phyloP scores from a whole-genome alignment of 257 asterid genomes.

The Nicotiana undulata region DNA sequence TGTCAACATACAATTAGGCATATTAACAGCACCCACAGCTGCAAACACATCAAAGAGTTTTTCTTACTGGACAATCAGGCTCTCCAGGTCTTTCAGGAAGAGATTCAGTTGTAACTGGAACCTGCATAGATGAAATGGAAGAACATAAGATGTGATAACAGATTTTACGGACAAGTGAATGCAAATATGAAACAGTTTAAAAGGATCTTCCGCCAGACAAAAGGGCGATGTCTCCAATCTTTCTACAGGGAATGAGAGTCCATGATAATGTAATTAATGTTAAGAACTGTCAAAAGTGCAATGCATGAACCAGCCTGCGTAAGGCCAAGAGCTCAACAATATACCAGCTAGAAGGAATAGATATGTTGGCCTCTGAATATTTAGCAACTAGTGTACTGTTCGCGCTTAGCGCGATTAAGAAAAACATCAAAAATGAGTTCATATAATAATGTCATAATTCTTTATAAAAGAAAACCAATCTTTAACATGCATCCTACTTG shows the following conservation, averaged over 20 bases:
- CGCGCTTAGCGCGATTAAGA: too few species aligned
- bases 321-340: neutral
- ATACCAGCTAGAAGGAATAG: neutral
- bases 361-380: neutral
- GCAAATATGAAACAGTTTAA: neutral
- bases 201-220: neutral
- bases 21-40: conserved; percentile 2
- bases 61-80: conserved; percentile 95
- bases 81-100: conserved; percentile 90
- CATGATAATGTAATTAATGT: neutral
- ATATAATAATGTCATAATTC: too few species aligned
- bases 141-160: neutral
- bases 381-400: neutral
- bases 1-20: conserved; percentile 7
- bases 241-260: neutral
- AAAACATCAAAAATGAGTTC: too few species aligned
- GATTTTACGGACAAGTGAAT: neutral
- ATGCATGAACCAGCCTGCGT: neutral
- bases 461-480: too few species aligned
- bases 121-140: conserved; percentile 41
- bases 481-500: too few species aligned
- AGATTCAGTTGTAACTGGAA: conserved; percentile 55
- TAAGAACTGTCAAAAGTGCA: neutral
- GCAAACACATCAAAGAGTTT: conserved; percentile 10
- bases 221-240: neutral